Evolutionary conservation across 108 stramenopile species (phyloP).

Genomic region (Pseudonitzschia pungens): DNA sequence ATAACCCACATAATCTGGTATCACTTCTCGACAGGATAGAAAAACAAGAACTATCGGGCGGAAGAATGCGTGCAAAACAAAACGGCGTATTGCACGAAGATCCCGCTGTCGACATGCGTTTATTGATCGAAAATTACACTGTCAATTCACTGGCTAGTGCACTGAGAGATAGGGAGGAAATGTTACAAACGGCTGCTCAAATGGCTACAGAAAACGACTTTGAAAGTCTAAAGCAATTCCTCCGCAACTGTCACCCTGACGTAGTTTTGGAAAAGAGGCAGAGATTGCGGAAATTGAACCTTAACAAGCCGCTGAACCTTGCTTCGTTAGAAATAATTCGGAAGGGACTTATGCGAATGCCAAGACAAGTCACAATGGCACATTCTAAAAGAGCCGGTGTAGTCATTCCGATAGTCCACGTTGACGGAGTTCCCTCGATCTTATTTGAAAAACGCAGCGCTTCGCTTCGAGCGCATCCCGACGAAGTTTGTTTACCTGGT

Average conservation of each 20-base stretch:
- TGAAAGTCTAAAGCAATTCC: slow-evolving; percentile 58
- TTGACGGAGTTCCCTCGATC: slow-evolving; percentile 88
- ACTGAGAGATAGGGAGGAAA: slow-evolving; percentile 91
- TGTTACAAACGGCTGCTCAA: slow-evolving; percentile 81
- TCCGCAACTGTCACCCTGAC: slow-evolving; percentile 72
- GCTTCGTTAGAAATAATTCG: slow-evolving; percentile 74
- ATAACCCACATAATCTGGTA: slow-evolving; percentile 24
- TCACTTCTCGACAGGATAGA: slow-evolving; percentile 44
- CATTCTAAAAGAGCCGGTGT: slow-evolving; percentile 84
- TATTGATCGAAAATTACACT: slow-evolving; percentile 89
- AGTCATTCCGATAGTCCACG: slow-evolving; percentile 89
- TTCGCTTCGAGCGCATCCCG: slow-evolving; percentile 77
- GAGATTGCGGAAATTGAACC: slow-evolving; percentile 42
- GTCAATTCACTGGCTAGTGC: slow-evolving; percentile 87
- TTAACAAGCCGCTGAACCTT: slow-evolving; percentile 64
- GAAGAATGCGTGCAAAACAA: slow-evolving; percentile 64
- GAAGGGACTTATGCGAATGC: slow-evolving; percentile 90
- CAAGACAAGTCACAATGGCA: slow-evolving; percentile 84
- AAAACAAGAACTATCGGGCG: slow-evolving; percentile 65
- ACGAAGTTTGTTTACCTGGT: slow-evolving; percentile 88
- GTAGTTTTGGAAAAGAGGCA: slow-evolving; percentile 62
- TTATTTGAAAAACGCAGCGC: slow-evolving; percentile 86
- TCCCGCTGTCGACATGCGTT: slow-evolving; percentile 88
- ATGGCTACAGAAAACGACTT: slow-evolving; percentile 69
- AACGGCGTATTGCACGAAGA: slow-evolving; percentile 82